phyloP scores from a whole-genome alignment of 2,329 filamentous ascomycete species.

The Daldinia sp. region DNA sequence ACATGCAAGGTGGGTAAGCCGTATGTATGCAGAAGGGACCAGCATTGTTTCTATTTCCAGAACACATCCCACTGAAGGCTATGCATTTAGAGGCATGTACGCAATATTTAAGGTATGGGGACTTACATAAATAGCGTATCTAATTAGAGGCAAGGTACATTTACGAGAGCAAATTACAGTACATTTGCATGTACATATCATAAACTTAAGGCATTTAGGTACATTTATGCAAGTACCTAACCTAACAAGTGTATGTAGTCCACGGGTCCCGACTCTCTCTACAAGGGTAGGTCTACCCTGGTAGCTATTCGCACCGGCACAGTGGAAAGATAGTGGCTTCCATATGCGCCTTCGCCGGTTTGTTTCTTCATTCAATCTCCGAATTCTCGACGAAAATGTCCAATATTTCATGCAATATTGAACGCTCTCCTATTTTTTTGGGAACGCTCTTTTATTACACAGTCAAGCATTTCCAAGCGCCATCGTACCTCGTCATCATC shows the following conservation, averaged over 20 bases:
- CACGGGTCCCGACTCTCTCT: too few species aligned
- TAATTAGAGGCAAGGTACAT: background rate
- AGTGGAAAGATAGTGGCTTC: background rate
- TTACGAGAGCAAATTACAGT: conserved; percentile 2
- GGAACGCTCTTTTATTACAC: background rate
- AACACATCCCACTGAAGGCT: conserved; percentile 3
- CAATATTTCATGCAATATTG: conserved; percentile 1
- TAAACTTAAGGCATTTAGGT: too few species aligned
- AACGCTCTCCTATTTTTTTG: background rate
- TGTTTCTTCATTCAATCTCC: background rate
- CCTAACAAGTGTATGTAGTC: background rate
- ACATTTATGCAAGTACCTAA: background rate
- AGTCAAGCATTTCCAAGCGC: background rate
- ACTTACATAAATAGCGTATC: background rate
- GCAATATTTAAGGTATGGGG: background rate
- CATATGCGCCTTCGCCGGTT: background rate
- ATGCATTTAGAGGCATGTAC: conserved; percentile 10
- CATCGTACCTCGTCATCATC: background rate
- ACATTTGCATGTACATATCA: background rate
- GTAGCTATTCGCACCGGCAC: background rate
- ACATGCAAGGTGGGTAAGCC: background rate
- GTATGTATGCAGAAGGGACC: background rate
- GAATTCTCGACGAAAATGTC: background rate
- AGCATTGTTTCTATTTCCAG: conserved; percentile 11
- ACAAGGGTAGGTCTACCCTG: background rate